Evolutionary conservation across 2,329 filamentous ascomycete genomes (phyloP).

Genomic region (Colletotrichum phormii): DNA sequence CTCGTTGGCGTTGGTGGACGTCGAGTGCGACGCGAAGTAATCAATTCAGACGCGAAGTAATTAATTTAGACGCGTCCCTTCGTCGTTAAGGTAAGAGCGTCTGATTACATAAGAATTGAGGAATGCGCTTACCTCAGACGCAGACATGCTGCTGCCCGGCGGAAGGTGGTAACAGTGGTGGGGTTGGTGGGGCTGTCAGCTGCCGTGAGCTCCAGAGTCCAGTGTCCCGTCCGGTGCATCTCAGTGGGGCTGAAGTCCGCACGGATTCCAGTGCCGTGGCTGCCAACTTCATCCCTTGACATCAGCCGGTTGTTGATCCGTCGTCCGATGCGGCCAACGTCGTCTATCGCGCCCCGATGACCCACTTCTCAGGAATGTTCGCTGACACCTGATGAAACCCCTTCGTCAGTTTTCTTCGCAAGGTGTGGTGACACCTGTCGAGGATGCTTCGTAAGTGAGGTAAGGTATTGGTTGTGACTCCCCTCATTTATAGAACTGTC

Average conservation of each 20-base stretch:
- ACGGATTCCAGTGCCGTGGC: slow-evolving; percentile 11
- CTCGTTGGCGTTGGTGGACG: background rate
- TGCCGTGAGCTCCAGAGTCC: background rate
- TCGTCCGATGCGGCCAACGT: slow-evolving; percentile 6
- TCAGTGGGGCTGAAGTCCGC: slow-evolving; percentile 12
- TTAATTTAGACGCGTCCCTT: slow-evolving; percentile 28
- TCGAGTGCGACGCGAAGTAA: slow-evolving; percentile 19
- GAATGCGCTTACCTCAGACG: background rate
- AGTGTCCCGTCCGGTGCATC: background rate
- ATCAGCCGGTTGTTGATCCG: slow-evolving; percentile 18
- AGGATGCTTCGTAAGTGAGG: background rate
- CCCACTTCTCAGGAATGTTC: slow-evolving; percentile 12
- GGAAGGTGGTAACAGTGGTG: background rate
- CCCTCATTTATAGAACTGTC: background rate
- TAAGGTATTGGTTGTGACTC: background rate
- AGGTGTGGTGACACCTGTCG: background rate
- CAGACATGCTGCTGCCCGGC: background rate
- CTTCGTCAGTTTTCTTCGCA: background rate
- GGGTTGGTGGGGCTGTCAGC: slow-evolving; percentile 1
- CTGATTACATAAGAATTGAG: background rate
- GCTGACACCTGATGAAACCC: slow-evolving; percentile 1
- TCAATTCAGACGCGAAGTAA: slow-evolving; percentile 27
- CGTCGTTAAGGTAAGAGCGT: background rate
- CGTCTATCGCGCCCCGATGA: slow-evolving; percentile 1
- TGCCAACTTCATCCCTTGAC: slow-evolving; percentile 30